phyloP scores from a whole-genome alignment of 129 eudicot genomes.

The Flaveria brownii region DNA sequence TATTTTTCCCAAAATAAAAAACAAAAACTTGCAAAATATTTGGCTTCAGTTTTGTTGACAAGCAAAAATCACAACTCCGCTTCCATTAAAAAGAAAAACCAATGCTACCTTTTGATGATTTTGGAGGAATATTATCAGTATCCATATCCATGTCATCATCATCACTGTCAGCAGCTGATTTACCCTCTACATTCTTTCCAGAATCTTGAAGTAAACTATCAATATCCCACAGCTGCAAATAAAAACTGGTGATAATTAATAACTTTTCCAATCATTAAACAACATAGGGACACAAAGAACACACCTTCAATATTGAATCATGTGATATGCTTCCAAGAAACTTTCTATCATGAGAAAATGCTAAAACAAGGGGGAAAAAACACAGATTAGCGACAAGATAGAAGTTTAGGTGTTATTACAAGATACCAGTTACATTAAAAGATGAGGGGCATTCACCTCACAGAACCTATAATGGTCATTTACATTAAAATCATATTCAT shows the following conservation, averaged over 20 bases:
- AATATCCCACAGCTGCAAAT: constrained; percentile 80
- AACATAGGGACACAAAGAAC: neutral
- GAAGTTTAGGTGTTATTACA: neutral
- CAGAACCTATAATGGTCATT: neutral
- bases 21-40: neutral
- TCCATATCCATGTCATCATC: constrained; percentile 82
- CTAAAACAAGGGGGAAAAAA: constrained; percentile 39
- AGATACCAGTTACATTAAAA: neutral
- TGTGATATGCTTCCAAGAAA: constrained; percentile 95
- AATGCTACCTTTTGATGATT: constrained; percentile 65
- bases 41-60: neutral
- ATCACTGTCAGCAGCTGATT: constrained; percentile 56
- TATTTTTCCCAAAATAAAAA: neutral
- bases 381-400: neutral
- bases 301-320: constrained; percentile 75
- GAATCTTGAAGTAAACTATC: constrained; percentile 75
- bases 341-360: constrained; percentile 94
- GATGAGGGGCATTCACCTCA: neutral
- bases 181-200: constrained; percentile 40
- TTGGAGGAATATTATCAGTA: constrained; percentile 35
- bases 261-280: neutral
- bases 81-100: neutral
- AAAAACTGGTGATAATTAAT: neutral
- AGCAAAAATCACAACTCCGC: neutral
- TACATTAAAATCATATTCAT: neutral